Percentiles rank a stretch among this genome's conserved stretches.
phyloP scores from a whole-genome alignment of 148 eudicot genomes.

The Polygonum maritimum region DNA sequence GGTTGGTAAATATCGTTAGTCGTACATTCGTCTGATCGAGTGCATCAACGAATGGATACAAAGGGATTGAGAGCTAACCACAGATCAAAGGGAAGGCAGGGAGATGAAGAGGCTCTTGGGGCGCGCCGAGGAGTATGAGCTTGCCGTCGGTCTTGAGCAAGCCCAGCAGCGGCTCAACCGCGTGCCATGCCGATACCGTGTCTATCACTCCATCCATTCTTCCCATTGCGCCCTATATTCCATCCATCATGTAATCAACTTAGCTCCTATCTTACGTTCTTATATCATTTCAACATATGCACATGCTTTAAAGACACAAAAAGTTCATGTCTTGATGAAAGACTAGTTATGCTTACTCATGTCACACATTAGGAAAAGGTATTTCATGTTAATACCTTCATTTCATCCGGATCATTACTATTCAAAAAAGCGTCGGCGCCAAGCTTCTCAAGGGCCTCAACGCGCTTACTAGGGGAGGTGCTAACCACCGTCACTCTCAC shows the following conservation, averaged over 20 bases:
- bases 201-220: slow-evolving; percentile 69
- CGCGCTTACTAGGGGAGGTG: slow-evolving; percentile 70
- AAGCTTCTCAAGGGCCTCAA: slow-evolving; percentile 46
- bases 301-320: too few species aligned
- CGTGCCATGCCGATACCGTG: slow-evolving; percentile 76
- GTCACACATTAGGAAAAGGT: too few species aligned
- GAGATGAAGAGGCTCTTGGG: slow-evolving; percentile 73
- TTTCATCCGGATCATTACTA: slow-evolving; percentile 46
- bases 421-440: slow-evolving; percentile 70
- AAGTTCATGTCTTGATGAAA: too few species aligned
- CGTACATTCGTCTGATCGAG: too few species aligned
- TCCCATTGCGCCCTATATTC: slow-evolving; percentile 46
- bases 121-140: slow-evolving; percentile 71
- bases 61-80: not conserved
- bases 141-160: slow-evolving; percentile 72
- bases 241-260: too few species aligned
- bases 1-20: not conserved
- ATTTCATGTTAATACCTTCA: slow-evolving; percentile 39
- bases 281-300: too few species aligned
- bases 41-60: not conserved
- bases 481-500: slow-evolving; percentile 81
- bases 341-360: too few species aligned
- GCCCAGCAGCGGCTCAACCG: slow-evolving; percentile 60
- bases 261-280: too few species aligned
- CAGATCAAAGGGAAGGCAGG: not conserved